Base-by-base conservation (phyloP, 352 stramenopile species). In the Pythium monospermum region DNA sequence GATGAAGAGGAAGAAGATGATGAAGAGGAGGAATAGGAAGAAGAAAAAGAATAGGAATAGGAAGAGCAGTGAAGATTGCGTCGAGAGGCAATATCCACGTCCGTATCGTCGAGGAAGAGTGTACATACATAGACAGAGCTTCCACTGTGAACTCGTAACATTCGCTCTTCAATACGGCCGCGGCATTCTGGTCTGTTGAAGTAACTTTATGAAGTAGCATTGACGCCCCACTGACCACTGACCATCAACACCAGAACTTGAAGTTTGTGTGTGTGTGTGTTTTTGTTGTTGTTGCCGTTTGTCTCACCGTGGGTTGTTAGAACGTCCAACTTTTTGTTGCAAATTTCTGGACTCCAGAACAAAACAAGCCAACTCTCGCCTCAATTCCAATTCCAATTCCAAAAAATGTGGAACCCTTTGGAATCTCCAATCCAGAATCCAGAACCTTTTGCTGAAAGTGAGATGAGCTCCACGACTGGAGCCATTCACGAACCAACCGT, bases 1-100 rank as follows among this genome's bases (percentile, higher is more conserved):
- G 62, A 68, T 28, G 59, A 67, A 10, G 71, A 76, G 10, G 58
- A 68, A 11, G 65, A 66, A 3, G 62, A 57, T 21, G 49, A 67
- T 7, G 40, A 59, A 5, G 53, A 71, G 4, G 43, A 41, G 8
- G 36, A 41, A 11, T 52, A 62, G n/a, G 53, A 57, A 35, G 53
- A 49, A 2, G 49, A 59, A 36, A 27, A 54, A 21, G 26, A 48
- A 10, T 7, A 42, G 23, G 6, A 42, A 7, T 6, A 44, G n/a
- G 36, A 19, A 39, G n/a, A 7, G 22, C 28, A 5, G 31, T 2
- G n/a, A 31, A 18, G 18, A 44, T n/a, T n/a, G n/a, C n/a, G n/a
- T n/a, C n/a, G n/a, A n/a, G n/a, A n/a, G n/a, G n/a, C n/a, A n/a
- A n/a, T n/a, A n/a, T n/a, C n/a, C n/a, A n/a, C n/a, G n/a, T n/a